phyloP scores from a whole-genome alignment of 2,329 filamentous ascomycete genomes.

The Monilinia fructigena region DNA sequence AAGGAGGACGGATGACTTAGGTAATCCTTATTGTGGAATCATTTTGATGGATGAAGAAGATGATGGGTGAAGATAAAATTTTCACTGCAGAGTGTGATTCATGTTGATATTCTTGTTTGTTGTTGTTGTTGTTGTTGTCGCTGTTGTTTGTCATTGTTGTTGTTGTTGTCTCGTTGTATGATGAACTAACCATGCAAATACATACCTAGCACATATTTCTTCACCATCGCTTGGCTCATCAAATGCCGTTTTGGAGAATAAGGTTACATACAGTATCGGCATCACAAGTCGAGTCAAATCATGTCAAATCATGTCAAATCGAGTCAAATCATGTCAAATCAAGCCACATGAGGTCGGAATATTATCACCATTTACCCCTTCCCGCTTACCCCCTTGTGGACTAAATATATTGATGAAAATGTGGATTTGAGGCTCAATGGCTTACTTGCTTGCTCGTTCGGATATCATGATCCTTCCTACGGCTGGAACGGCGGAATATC shows the following conservation, averaged over 20 bases:
- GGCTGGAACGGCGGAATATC: neutral
- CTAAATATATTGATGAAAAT: neutral
- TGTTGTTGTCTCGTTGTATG: neutral
- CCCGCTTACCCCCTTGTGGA: neutral
- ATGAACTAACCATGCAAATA: no score
- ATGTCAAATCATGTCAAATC: no score
- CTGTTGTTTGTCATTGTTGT: no score
- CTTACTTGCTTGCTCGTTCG: neutral
- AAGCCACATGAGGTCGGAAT: neutral
- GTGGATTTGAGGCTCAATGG: slow-evolving; percentile 13
- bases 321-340: no score
- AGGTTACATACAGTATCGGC: neutral
- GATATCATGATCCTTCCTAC: neutral
- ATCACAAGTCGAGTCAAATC: no score
- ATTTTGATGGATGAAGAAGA: neutral
- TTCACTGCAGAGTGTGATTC: neutral
- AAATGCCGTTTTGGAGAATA: slow-evolving; percentile 5
- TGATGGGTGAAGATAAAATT: neutral
- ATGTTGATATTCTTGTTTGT: neutral
- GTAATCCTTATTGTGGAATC: neutral
- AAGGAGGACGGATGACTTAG: neutral
- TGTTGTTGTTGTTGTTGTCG: neutral
- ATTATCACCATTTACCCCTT: slow-evolving; percentile 3
- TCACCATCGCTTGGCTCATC: neutral
- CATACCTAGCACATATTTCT: no score